Evolutionary conservation across 495 filamentous ascomycete species (phyloP), one percentile per base, ranked within the genome.

Genomic region (Sphaerosporella brunnea): DNA sequence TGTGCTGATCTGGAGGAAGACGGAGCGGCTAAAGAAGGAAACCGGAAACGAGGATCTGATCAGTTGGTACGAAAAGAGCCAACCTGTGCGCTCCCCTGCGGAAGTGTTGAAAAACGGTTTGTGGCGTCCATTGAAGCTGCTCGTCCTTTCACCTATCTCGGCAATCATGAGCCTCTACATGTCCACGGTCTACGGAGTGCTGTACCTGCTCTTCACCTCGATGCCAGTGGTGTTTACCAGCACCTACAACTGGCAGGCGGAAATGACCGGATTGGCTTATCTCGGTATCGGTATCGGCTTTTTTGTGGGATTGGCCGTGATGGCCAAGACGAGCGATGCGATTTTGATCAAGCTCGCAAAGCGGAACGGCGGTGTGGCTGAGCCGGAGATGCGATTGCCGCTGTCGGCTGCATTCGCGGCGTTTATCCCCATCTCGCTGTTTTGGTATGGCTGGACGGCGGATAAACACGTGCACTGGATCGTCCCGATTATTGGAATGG

Each of bases 151-250:
- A 46, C 74, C 78, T 8, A 79, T 84, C 49, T 73, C 77, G 32
- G 68, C 77, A 52, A 59, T 79, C 24, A 69, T 80, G 15, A 78
- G 74, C 11, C 51, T 83, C 3, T 88, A 87, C 61, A 74, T 86
- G 65, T 75, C 80, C 34, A 73, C 84, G 48, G 66, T 77, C 8
- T 87, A 85, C 56, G 78, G 81, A 9, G 77, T 82, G 21, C 62
- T 88, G 10, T 93, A 90, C 63, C 74, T 93, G 51, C 70, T 90
- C 45, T 80, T 84, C 66, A 78, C 77, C 19, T 80, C 79, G n/a
- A 75, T 82, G 61, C 72, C 77, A 1, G 53, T 61, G 16, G 71
- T 83, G 24, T 84, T 74, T 56, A 58, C 65, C 1, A 51, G 62
- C 19, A 61, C 70, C 0, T 82, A 84, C 59, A 58, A 61, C 47